A percentile compares a stretch with the other conserved stretches of the same genome.
These are phyloP conservation scores for Nemania sp. DNA, from an alignment of 2,329 filamentous ascomycete genomes.

Conservation along the genomic window DNA sequence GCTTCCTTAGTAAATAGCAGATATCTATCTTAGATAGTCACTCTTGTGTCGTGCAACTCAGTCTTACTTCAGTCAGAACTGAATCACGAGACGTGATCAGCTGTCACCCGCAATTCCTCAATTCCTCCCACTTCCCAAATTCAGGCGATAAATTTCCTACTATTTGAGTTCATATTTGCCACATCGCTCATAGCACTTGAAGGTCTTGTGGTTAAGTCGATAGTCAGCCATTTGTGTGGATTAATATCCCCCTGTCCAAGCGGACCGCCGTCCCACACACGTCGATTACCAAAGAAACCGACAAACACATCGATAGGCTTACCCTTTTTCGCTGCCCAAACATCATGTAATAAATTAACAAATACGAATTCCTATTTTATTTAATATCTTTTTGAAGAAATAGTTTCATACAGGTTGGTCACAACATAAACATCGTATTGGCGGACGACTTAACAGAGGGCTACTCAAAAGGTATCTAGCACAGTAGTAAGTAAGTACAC, in stretches of 20 bases:
- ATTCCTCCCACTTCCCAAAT: neutral
- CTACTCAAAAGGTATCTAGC: neutral
- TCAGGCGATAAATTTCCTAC: neutral
- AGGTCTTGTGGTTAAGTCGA: neutral
- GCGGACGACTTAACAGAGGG: neutral
- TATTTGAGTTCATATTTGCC: slow-evolving; percentile 9
- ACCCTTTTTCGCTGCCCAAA: neutral
- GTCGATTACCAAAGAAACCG: neutral
- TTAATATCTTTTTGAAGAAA: neutral
- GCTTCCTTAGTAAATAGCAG: too few relatives aligned
- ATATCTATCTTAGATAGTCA: neutral
- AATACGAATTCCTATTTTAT: neutral
- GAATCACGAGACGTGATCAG: slow-evolving; percentile 19
- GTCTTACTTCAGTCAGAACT: neutral
- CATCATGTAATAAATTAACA: neutral
- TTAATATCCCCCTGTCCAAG: neutral
- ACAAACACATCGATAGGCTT: neutral
- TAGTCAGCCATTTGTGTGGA: neutral
- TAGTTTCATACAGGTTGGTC: neutral
- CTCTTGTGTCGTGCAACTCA: neutral
- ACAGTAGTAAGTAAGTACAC: neutral
- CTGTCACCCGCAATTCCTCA: slow-evolving; percentile 21
- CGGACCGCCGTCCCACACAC: too few relatives aligned
- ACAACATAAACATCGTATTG: neutral
- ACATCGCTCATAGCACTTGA: neutral